Evolutionary conservation across 2,329 filamentous ascomycete species (phyloP), one percentile per base, ranked within the genome.

Genomic region (Raffaelea arxii): DNA sequence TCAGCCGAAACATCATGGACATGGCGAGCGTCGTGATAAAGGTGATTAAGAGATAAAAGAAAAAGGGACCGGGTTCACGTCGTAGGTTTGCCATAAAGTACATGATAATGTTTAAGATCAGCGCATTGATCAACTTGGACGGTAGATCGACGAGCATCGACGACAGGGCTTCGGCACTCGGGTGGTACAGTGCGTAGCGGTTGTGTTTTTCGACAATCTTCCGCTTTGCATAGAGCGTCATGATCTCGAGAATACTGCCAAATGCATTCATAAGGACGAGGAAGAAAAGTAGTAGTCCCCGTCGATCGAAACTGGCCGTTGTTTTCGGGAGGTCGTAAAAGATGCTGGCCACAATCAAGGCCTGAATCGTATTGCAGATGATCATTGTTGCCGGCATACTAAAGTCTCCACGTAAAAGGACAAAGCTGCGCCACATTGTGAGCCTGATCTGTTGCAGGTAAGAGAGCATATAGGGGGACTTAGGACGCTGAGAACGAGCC

Each of bases 141-240:
- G 90, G 90, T 65, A 94, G 66, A 54, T 96, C 90, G 51, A 79
- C 84, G 25, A 95, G 65, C 81, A 94, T 92, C 6, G 86, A 92
- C 0, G 86, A 80, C 49, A 87, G 74, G 14, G 88, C 86, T 70
- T 96, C 88, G 16, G 88, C 84, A 12, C 84, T 88, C 0, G 90
- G 88, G 56, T 94, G 89, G 57, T 95, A 94, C n/a, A 95, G 73
- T n/a, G 89, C 88, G 60, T 94, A 95, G 49, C 84, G 80, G 46
- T 75, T 69, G 56, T 96, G 90, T 62, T 95, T 95, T 60, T 95
- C 88, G 51, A 96, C 87, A 55, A 95, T 94, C 2, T 86, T 84
- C 30, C 90, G 83, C 75, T 95, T 88, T 2, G 86, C 78, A 59
- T 92, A 96, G 6, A 95, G 74, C 0, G 85, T 88, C 32, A 92